phyloP scores from a whole-genome alignment of 805 yeast species.

The Candida berthetii region DNA sequence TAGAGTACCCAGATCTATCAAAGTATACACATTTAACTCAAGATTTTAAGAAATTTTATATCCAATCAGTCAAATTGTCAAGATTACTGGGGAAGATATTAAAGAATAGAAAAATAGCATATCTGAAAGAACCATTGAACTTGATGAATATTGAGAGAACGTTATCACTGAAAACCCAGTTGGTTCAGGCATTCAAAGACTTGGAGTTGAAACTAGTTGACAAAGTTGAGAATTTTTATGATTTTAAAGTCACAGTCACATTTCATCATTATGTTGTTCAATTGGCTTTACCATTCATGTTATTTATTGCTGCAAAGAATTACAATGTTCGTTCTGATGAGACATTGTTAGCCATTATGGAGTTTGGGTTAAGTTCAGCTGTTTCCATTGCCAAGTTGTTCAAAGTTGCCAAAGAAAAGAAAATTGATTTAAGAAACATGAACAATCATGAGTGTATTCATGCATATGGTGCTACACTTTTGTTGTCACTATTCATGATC shows the following conservation, averaged over 20 bases:
- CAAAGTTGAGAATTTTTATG: conserved; percentile 25
- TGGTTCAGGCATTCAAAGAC: conserved; percentile 27
- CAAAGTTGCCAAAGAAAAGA: conserved; percentile 21
- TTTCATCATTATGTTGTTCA: conserved; percentile 36
- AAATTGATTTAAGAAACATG: conserved; percentile 31
- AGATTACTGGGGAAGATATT: conserved; percentile 32
- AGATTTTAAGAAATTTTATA: conserved; percentile 23
- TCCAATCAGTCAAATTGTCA: conserved; percentile 27
- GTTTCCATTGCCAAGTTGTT: conserved; percentile 31
- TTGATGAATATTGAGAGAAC: conserved; percentile 34
- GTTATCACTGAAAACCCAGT: conserved; percentile 26
- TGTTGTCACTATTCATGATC: conserved; percentile 33
- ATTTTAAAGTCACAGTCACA: conserved; percentile 33
- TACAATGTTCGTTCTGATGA: conserved; percentile 31
- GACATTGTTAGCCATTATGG: conserved; percentile 32
- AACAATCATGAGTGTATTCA: conserved; percentile 37
- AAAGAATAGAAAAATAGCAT: conserved; percentile 28
- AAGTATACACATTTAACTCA: conserved; percentile 14
- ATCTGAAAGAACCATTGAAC: conserved; percentile 32
- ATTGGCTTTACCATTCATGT: conserved; percentile 35
- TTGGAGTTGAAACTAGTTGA: conserved; percentile 22
- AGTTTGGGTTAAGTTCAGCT: conserved; percentile 34
- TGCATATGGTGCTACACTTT: conserved; percentile 37
- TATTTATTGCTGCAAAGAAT: conserved; percentile 31
- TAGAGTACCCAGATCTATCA: conserved; percentile 28